Evolutionary conservation across 2,329 filamentous ascomycete genomes (phyloP).

Genomic region (Metarhizium anisopliae): DNA sequence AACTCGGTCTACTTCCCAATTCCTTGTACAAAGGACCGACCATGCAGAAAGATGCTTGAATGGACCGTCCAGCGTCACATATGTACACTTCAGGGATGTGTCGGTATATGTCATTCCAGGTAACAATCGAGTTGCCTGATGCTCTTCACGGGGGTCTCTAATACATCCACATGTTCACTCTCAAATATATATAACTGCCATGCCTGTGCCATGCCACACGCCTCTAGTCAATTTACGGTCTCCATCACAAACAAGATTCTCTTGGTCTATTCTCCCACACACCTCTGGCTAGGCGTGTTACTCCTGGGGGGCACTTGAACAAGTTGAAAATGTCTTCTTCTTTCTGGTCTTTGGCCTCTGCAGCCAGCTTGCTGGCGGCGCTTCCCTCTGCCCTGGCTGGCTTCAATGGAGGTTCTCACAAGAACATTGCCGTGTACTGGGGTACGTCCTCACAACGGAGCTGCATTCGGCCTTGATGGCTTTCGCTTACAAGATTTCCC

Average conservation of each 20-base stretch:
- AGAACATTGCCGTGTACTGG: slow-evolving; percentile 60
- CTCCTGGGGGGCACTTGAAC: background rate
- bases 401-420: slow-evolving; percentile 34
- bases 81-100: background rate
- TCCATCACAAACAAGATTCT: background rate
- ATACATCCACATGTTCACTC: background rate
- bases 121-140: background rate
- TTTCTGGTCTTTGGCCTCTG: slow-evolving; percentile 6
- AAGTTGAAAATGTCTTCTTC: slow-evolving; percentile 4
- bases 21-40: background rate
- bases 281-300: background rate
- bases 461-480: background rate
- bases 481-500: slow-evolving; percentile 12
- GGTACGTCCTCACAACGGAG: slow-evolving; percentile 27
- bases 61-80: background rate
- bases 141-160: background rate
- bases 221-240: background rate
- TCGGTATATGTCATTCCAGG: background rate
- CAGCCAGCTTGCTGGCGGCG: slow-evolving; percentile 13
- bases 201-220: background rate
- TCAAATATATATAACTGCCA: background rate
- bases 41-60: background rate
- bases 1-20: background rate
- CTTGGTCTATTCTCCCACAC: background rate
- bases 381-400: slow-evolving; percentile 27